Conservation (phyloP, 148 eudicot species). For the Rhododendron mucronatum region DNA sequence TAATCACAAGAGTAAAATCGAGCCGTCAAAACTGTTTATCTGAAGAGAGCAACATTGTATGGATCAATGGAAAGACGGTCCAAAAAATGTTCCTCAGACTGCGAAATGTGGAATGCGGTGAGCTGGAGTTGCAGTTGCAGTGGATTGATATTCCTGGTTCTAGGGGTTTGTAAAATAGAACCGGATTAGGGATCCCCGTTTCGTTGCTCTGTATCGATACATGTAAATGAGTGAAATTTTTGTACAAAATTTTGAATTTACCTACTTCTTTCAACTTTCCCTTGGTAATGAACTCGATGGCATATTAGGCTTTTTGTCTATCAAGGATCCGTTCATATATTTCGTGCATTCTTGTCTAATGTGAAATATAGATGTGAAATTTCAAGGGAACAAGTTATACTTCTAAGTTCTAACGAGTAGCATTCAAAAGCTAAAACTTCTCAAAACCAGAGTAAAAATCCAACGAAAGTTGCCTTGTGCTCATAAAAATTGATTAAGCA, state of each 20-base stretch:
- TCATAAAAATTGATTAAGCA: not conserved
- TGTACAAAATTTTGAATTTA: not conserved
- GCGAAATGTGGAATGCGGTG: conserved; percentile 20
- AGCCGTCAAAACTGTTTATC: conserved; percentile 16
- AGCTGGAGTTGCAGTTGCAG: conserved; percentile 17
- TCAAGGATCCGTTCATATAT: not conserved
- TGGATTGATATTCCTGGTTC: conserved; percentile 18
- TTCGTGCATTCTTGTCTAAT: not conserved
- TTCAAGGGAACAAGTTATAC: not conserved
- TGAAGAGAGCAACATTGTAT: conserved; percentile 15
- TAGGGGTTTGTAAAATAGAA: not conserved
- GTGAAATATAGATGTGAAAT: not conserved
- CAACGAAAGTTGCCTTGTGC: not conserved
- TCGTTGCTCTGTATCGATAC: not conserved
- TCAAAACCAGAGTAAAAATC: not conserved
- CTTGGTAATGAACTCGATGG: not conserved
- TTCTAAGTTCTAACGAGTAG: not conserved
- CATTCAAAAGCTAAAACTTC: not conserved
- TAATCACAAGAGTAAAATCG: conserved; percentile 13
- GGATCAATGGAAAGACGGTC: not conserved
- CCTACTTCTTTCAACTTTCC: not conserved
- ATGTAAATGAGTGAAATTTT: not conserved
- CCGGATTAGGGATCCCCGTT: not conserved
- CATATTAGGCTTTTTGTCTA: not conserved
- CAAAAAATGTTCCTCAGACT: conserved; percentile 18